phyloP scores from a whole-genome alignment of 805 yeast species.

The Pichia heedii region DNA sequence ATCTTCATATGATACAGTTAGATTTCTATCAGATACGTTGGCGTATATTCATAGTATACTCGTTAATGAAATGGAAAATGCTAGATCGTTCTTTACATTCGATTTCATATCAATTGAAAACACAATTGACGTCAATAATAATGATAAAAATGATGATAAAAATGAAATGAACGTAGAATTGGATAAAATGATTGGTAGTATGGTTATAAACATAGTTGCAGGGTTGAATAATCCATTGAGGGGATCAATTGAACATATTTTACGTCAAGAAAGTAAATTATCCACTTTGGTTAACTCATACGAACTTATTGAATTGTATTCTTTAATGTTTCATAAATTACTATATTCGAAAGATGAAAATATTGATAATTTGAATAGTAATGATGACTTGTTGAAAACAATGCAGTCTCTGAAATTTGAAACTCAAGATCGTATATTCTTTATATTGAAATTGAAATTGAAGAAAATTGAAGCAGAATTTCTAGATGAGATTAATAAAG shows the following conservation, averaged over 20 bases:
- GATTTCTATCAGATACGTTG: constrained; percentile 78
- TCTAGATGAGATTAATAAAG: constrained; percentile 16
- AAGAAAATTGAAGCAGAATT: constrained; percentile 26
- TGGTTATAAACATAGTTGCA: constrained; percentile 42
- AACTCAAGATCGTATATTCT: constrained; percentile 32
- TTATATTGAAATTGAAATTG: constrained; percentile 31
- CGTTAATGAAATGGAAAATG: constrained; percentile 78
- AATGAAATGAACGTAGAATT: constrained; percentile 9
- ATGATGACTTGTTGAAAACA: constrained; percentile 14
- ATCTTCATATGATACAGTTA: constrained; percentile 68
- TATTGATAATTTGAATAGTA: constrained; percentile 1
- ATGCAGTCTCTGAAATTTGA: constrained; percentile 27
- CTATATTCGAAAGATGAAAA: constrained; percentile 13
- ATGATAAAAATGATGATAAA: not conserved
- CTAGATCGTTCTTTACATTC: constrained; percentile 50
- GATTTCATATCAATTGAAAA: constrained; percentile 15
- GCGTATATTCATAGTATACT: constrained; percentile 83
- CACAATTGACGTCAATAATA: too few species aligned
- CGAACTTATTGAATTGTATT: constrained; percentile 59
- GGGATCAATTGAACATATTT: constrained; percentile 56
- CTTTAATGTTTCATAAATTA: constrained; percentile 53
- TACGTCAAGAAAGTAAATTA: constrained; percentile 56
- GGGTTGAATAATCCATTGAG: constrained; percentile 52
- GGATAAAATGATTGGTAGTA: constrained; percentile 22
- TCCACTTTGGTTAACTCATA: constrained; percentile 47